Evolutionary conservation across 129 eudicot genomes (phyloP), one percentile per base, ranked within the genome.

Genomic region (Flaveria ramosissima): DNA sequence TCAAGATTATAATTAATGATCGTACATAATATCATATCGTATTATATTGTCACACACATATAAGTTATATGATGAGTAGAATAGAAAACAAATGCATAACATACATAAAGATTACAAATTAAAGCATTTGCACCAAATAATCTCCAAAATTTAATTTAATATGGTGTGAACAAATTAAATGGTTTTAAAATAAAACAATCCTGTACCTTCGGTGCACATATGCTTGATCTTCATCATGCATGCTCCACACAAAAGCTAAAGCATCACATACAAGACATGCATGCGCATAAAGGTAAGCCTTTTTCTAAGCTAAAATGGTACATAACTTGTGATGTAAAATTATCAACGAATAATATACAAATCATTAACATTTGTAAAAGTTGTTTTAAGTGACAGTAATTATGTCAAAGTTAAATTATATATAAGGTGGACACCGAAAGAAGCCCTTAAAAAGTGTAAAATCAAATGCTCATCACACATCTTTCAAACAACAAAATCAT

Each of bases 241-340:
- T 78, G 67, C 53, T 62, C 55, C 42, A 60, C 59, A 62, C 48
- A 71, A 79, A 79, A 79, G 77, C 77, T 71, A 72, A 78, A 71
- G 75, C 71, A 79, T 42, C 43, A 56, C 69, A 57, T 78, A 48
- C 72, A 62, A 61, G 20, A 46, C 62, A 71, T 71, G 78, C 83
- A 79, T 63, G 83, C 83, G 77, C 56, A 78, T 78, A 78, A 78
- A 77, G 81, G 43, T 12, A 68, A 39, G 7, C 46, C 57, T 52
- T 77, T 77, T 41, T 52, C 74, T 66, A 14, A 47, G 71, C 32
- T 75, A 46, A 10, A 74, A 13, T 20, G 13, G 9, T 75, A 16
- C 56, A 73, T 60, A 23, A 14, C 23, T 36, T 19, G 19, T 19
- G 26, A 26, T 70, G 7, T 27, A 43, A 16, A 55, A 36, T 36